Percentiles rank a stretch among this genome's conserved stretches.
Evolutionary conservation across 225 moss, liverwort and hornwort genomes (phyloP).

Genomic region (Marchantia polymorpha): DNA sequence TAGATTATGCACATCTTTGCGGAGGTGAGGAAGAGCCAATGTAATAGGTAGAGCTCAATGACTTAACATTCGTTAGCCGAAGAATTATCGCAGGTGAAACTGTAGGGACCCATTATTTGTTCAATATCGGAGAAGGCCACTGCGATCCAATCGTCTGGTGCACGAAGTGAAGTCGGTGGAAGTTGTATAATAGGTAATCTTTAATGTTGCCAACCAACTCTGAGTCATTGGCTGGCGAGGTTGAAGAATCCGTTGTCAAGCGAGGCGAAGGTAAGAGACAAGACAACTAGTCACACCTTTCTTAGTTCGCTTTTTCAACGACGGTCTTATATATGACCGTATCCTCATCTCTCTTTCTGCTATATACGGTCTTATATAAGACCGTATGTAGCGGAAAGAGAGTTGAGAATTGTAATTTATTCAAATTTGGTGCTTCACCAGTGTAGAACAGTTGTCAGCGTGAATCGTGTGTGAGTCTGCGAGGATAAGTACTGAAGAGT

Average conservation of each 20-base stretch:
- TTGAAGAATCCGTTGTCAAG: not conserved
- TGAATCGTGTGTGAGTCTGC: too few species aligned
- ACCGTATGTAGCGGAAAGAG: too few species aligned
- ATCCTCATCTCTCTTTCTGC: too few species aligned
- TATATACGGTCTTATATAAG: too few species aligned
- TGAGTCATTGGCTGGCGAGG: not conserved
- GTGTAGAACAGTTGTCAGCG: too few species aligned
- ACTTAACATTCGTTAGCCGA: not conserved
- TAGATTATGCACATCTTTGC: not conserved
- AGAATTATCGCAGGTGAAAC: not conserved
- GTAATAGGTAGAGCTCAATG: not conserved
- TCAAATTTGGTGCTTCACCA: too few species aligned
- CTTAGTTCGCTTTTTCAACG: not conserved
- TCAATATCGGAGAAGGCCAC: not conserved
- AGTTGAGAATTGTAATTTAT: too few species aligned
- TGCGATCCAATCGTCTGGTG: not conserved
- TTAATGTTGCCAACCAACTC: not conserved
- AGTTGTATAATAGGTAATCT: not conserved
- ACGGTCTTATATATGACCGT: too few species aligned
- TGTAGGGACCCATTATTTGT: not conserved
- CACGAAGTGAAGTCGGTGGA: not conserved
- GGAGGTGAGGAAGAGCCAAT: not conserved
- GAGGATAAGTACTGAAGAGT: too few species aligned
- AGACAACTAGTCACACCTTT: not conserved
- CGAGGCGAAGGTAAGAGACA: not conserved